A percentile compares a stretch with the other conserved stretches of the same genome.
Evolutionary conservation across 192 early-diverging fungal genomes (phyloP).

Genomic region (Oehlia diaphana): DNA sequence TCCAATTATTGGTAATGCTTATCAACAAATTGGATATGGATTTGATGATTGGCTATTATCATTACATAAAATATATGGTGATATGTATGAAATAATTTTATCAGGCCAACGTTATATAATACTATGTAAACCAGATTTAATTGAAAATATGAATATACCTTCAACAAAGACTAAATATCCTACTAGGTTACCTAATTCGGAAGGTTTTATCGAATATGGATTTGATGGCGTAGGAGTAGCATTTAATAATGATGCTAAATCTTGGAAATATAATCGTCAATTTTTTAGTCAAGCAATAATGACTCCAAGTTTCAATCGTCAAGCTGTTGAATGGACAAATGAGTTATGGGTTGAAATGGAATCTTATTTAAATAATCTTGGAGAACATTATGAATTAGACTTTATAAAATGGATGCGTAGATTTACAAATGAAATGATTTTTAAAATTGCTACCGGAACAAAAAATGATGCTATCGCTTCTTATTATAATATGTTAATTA

Average conservation of each 20-base stretch:
- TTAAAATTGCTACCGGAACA: not conserved
- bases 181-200: not conserved
- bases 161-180: not conserved
- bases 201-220: not conserved
- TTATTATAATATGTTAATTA: not conserved
- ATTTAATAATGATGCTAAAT: not conserved
- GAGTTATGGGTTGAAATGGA: not conserved
- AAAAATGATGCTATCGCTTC: not conserved
- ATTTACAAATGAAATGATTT: not conserved
- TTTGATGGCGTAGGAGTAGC: not conserved
- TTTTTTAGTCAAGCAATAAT: not conserved
- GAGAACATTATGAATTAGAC: not conserved
- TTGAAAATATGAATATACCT: not conserved
- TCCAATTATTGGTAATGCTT: too few species aligned
- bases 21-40: too few species aligned
- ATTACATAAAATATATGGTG: too few species aligned
- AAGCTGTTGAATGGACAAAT: not conserved
- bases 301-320: not conserved
- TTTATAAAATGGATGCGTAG: not conserved
- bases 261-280: conserved; percentile 10
- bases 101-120: not conserved
- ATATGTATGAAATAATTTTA: not conserved
- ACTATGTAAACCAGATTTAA: not conserved
- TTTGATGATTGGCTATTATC: too few species aligned
- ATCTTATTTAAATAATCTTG: not conserved